Evolutionary conservation across 2,329 filamentous ascomycete genomes (phyloP).

Genomic region (Aulographum hederae): DNA sequence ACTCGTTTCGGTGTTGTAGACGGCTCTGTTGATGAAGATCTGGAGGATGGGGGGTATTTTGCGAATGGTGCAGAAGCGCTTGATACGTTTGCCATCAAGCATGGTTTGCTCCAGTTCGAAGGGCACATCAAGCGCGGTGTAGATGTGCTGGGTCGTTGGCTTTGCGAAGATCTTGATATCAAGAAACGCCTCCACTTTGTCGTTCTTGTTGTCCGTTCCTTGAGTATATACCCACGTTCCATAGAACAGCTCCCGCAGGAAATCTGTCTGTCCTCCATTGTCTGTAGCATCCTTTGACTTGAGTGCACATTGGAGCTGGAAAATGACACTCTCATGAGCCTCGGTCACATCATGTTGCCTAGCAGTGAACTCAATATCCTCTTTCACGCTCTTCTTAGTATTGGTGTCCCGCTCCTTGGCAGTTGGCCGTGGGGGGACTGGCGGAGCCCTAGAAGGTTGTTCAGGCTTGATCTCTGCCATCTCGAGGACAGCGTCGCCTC

Average conservation of each 20-base stretch:
- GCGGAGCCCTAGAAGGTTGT: constrained; percentile 32
- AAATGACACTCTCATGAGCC: constrained; percentile 82
- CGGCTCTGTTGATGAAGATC: constrained; percentile 71
- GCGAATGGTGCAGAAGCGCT: constrained; percentile 20
- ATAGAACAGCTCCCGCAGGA: constrained; percentile 23
- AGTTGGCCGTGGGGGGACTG: constrained; percentile 36
- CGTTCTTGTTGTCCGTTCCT: constrained; percentile 12
- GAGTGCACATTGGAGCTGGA: constrained; percentile 80
- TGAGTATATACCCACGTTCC: no score
- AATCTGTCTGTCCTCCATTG: constrained; percentile 61
- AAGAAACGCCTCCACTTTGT: constrained; percentile 37
- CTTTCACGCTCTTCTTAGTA: constrained; percentile 10
- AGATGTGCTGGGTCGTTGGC: constrained; percentile 45
- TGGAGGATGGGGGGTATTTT: constrained; percentile 72
- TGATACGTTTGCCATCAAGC: not conserved
- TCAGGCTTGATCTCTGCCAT: no score
- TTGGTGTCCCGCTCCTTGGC: constrained; percentile 15
- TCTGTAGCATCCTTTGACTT: constrained; percentile 45
- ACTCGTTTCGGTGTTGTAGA: constrained; percentile 41
- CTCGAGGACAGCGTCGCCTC: no score
- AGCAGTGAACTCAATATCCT: constrained; percentile 37
- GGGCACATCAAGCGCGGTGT: constrained; percentile 67
- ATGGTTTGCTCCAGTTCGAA: constrained; percentile 54
- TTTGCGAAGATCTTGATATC: constrained; percentile 45
- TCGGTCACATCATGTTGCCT: constrained; percentile 87